Percentiles rank a stretch among this genome's conserved stretches.
These are phyloP conservation scores for Metschnikowia kofuensis DNA, from an alignment of 805 yeast species.

Conservation along the genomic window DNA sequence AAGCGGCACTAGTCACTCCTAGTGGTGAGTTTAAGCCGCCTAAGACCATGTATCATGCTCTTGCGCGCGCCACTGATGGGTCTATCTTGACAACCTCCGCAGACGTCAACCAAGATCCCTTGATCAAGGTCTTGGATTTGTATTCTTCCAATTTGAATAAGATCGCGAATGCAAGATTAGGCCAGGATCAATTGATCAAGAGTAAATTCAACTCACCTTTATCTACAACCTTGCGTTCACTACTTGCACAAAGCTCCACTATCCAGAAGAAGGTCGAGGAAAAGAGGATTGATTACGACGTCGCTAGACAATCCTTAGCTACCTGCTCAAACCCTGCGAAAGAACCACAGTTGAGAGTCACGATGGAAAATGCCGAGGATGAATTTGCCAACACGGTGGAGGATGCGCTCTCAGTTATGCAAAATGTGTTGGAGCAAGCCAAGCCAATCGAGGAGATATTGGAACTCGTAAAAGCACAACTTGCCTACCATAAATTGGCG, in stretches of 20 bases:
- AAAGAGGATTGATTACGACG: slow-evolving; percentile 75
- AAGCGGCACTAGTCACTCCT: slow-evolving; percentile 54
- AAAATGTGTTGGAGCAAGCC: slow-evolving; percentile 69
- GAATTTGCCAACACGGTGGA: slow-evolving; percentile 88
- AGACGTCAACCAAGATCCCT: slow-evolving; percentile 42
- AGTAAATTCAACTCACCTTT: slow-evolving; percentile 68
- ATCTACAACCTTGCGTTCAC: slow-evolving; percentile 56
- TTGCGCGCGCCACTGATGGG: slow-evolving; percentile 69
- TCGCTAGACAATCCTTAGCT: slow-evolving; percentile 55
- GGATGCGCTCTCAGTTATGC: slow-evolving; percentile 81
- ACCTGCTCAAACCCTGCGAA: slow-evolving; percentile 44
- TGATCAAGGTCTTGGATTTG: slow-evolving; percentile 61
- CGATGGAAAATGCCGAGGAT: slow-evolving; percentile 82
- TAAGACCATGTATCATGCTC: slow-evolving; percentile 79
- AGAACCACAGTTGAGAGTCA: slow-evolving; percentile 70
- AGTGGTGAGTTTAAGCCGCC: slow-evolving; percentile 55
- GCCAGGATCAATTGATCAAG: slow-evolving; percentile 73
- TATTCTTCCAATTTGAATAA: slow-evolving; percentile 69
- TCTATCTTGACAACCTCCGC: slow-evolving; percentile 41
- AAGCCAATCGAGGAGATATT: slow-evolving; percentile 64
- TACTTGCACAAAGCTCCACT: slow-evolving; percentile 59
- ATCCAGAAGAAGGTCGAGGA: slow-evolving; percentile 74
- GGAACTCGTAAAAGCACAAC: slow-evolving; percentile 74
- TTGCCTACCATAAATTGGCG: slow-evolving; percentile 77
- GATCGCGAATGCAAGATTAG: slow-evolving; percentile 77